These are phyloP conservation scores for Coniochaeta sp. DNA, from an alignment of 2,329 filamentous ascomycete species.

Conservation along the genomic window DNA sequence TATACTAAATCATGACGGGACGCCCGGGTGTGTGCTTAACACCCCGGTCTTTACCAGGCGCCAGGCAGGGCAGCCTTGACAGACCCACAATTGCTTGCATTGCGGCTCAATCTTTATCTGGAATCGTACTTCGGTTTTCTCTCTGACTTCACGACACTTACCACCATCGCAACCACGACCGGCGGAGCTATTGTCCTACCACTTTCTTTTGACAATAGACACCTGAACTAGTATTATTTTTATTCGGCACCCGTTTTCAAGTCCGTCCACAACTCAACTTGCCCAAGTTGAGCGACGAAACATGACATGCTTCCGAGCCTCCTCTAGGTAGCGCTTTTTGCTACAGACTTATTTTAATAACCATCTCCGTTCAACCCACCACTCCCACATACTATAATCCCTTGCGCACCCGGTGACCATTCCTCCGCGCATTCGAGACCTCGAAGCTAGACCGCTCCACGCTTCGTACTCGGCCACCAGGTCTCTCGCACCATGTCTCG, in stretches of 20 bases:
- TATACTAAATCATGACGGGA: too few relatives aligned
- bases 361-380: not conserved
- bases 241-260: not conserved
- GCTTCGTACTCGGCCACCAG: not conserved
- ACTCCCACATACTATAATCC: not conserved
- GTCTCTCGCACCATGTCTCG: not conserved
- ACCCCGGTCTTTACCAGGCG: not conserved
- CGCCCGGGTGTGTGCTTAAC: not conserved
- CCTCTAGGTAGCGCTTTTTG: slow-evolving; percentile 4
- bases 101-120: not conserved
- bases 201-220: not conserved
- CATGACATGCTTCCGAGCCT: slow-evolving; percentile 3
- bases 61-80: not conserved
- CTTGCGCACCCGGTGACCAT: not conserved
- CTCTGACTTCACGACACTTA: not conserved
- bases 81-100: not conserved
- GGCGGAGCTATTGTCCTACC: not conserved
- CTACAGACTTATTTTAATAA: not conserved
- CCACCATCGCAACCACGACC: not conserved
- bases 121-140: not conserved
- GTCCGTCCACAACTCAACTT: not conserved
- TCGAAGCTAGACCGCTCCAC: not conserved
- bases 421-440: not conserved
- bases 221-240: not conserved
- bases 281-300: slow-evolving; percentile 3